Conservation (phyloP, 2,329 filamentous ascomycete species). For the Bipolaris cookei region DNA sequence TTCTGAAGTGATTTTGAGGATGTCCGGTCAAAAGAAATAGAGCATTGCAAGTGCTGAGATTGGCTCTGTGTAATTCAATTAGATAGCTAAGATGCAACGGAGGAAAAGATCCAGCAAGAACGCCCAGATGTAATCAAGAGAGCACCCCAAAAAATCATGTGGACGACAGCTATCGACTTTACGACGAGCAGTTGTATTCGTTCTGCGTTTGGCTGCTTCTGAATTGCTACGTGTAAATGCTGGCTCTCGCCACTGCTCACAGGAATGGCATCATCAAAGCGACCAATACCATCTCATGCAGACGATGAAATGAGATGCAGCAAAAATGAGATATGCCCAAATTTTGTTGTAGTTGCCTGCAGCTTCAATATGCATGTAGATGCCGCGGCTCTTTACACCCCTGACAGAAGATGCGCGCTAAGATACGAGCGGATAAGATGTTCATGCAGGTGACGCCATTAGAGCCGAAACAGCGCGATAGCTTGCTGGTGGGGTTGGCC, state of each 20-base stretch:
- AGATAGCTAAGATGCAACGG: background rate
- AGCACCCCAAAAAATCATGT: too few relatives aligned
- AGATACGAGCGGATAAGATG: constrained; percentile 20
- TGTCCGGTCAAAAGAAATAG: background rate
- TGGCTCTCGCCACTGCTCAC: too few relatives aligned
- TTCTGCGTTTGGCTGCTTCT: too few relatives aligned
- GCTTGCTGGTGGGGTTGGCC: constrained; percentile 5
- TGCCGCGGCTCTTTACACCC: constrained; percentile 6
- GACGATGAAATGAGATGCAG: background rate
- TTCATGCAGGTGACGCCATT: constrained; percentile 18
- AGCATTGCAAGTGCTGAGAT: too few relatives aligned
- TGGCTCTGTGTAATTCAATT: background rate
- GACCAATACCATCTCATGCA: background rate
- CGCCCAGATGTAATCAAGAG: too few relatives aligned
- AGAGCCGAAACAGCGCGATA: constrained; percentile 4
- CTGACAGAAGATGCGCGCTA: constrained; percentile 14
- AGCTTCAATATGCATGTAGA: too few relatives aligned
- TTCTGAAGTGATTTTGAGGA: background rate
- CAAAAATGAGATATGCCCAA: too few relatives aligned
- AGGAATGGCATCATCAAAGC: too few relatives aligned
- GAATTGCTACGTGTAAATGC: too few relatives aligned
- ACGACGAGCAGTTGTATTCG: too few relatives aligned
- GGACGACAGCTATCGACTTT: too few relatives aligned
- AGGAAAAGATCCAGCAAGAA: background rate
- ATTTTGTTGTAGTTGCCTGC: too few relatives aligned